Evolutionary conservation across 345 rosid genomes (phyloP).

Genomic region (Rhizophora apiculata): DNA sequence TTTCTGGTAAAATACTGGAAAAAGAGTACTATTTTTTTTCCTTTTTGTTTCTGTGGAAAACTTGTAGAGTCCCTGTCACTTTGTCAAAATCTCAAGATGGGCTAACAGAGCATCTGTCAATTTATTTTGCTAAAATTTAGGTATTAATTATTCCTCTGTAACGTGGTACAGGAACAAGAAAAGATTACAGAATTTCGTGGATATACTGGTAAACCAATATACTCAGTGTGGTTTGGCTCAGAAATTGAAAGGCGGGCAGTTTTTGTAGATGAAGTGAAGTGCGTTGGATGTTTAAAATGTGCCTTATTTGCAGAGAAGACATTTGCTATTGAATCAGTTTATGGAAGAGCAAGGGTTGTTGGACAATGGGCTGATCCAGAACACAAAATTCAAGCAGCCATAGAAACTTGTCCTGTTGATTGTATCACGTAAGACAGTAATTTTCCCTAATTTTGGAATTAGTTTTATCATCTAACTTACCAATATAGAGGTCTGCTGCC

Average conservation of each 20-base stretch:
- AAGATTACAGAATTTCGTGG: slow-evolving; percentile 66
- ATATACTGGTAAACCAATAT: slow-evolving; percentile 69
- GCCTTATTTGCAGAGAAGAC: slow-evolving; percentile 78
- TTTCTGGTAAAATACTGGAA: too few species aligned
- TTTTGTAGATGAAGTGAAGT: slow-evolving; percentile 88
- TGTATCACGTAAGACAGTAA: slow-evolving; percentile 70
- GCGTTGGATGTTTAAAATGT: slow-evolving; percentile 90
- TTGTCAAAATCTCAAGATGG: too few species aligned
- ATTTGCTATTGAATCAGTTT: slow-evolving; percentile 68
- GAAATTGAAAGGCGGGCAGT: slow-evolving; percentile 74
- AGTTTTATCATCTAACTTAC: neutral
- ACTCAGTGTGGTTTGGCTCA: slow-evolving; percentile 75
- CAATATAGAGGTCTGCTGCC: neutral
- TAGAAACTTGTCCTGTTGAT: slow-evolving; percentile 75
- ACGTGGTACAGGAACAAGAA: slow-evolving; percentile 56
- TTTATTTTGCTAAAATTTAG: too few species aligned
- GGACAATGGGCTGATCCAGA: slow-evolving; percentile 97
- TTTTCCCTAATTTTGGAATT: neutral
- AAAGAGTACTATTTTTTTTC: too few species aligned
- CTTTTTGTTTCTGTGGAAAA: too few species aligned
- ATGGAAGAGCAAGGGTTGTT: slow-evolving; percentile 87
- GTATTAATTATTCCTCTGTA: too few species aligned
- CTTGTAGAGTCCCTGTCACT: too few species aligned
- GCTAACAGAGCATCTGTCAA: too few species aligned
- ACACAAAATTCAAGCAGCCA: slow-evolving; percentile 64